phyloP scores from a whole-genome alignment of 805 yeast species.

The Candida andamanensis region DNA sequence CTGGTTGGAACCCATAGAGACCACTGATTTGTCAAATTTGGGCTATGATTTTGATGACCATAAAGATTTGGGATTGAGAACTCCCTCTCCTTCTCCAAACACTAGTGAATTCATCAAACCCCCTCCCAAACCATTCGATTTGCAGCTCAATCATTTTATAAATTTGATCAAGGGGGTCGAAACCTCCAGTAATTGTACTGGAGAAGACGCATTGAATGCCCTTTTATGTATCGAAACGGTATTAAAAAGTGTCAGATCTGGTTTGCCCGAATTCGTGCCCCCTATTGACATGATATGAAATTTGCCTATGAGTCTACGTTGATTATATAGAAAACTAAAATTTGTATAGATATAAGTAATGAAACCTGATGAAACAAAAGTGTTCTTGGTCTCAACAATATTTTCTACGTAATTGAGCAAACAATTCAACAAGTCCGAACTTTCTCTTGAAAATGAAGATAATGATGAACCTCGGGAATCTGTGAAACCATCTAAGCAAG shows the following conservation, averaged over 20 bases:
- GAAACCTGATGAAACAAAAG: no score
- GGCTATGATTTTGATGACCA: neutral
- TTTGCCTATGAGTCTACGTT: no score
- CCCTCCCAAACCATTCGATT: slow-evolving; percentile 27
- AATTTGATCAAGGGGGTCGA: slow-evolving; percentile 26
- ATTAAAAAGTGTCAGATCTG: slow-evolving; percentile 25
- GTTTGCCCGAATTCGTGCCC: slow-evolving; percentile 17
- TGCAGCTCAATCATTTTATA: slow-evolving; percentile 34
- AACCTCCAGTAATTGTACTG: slow-evolving; percentile 22
- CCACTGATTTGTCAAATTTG: slow-evolving; percentile 2
- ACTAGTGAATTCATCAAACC: slow-evolving; percentile 10
- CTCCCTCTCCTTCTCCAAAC: slow-evolving; percentile 10
- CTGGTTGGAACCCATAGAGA: slow-evolving; percentile 21
- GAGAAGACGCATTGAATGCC: slow-evolving; percentile 36
- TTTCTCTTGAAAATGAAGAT: slow-evolving; percentile 36
- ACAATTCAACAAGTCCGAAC: slow-evolving; percentile 25
- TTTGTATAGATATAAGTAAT: no score
- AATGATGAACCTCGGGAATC: slow-evolving; percentile 45
- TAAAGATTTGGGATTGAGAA: slow-evolving; percentile 4
- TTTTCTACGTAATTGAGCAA: slow-evolving; percentile 10
- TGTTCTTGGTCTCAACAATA: no score
- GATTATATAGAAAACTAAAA: no score
- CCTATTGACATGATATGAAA: slow-evolving; percentile 1
- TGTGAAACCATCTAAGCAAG: slow-evolving; percentile 26
- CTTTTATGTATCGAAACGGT: slow-evolving; percentile 37